phyloP scores from a whole-genome alignment of 306 rosid genomes.

The Prunus davidiana region DNA sequence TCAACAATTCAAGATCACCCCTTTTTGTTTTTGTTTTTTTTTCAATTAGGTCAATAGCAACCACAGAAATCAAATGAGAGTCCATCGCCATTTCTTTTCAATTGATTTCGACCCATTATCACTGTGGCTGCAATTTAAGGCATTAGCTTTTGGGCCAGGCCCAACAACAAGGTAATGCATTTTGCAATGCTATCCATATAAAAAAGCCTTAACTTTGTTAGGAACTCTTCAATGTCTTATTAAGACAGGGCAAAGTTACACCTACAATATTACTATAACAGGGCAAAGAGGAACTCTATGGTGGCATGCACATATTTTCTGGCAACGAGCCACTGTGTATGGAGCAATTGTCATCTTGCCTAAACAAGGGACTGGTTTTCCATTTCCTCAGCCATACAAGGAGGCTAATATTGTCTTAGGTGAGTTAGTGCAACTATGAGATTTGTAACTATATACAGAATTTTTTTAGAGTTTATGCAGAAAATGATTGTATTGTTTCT shows the following conservation, averaged over 20 bases:
- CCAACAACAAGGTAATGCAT: background rate
- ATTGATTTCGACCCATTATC: background rate
- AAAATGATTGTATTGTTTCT: background rate
- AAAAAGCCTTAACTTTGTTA: too few species aligned
- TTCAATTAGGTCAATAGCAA: too few species aligned
- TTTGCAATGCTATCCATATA: too few species aligned
- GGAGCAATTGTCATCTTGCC: slow-evolving; percentile 30
- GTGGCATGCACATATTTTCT: slow-evolving; percentile 42
- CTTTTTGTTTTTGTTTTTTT: too few species aligned
- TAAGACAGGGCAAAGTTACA: slow-evolving; percentile 24
- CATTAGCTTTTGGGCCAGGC: background rate
- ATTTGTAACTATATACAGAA: too few species aligned
- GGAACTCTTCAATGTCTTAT: slow-evolving; percentile 27
- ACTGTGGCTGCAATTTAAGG: background rate
- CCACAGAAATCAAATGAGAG: too few species aligned
- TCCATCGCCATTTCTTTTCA: too few species aligned
- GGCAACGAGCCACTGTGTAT: slow-evolving; percentile 39
- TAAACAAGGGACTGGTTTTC: slow-evolving; percentile 18
- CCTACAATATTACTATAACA: slow-evolving; percentile 24
- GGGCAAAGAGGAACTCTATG: slow-evolving; percentile 38
- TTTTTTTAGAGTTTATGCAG: background rate
- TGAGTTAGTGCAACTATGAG: too few species aligned
- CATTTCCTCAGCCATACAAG: slow-evolving; percentile 34
- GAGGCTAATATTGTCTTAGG: too few species aligned
- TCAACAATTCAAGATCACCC: too few species aligned